Evolutionary conservation across 2,329 filamentous ascomycete species (phyloP), one percentile per base, ranked within the genome.

Genomic region (Colletotrichum scovillei): DNA sequence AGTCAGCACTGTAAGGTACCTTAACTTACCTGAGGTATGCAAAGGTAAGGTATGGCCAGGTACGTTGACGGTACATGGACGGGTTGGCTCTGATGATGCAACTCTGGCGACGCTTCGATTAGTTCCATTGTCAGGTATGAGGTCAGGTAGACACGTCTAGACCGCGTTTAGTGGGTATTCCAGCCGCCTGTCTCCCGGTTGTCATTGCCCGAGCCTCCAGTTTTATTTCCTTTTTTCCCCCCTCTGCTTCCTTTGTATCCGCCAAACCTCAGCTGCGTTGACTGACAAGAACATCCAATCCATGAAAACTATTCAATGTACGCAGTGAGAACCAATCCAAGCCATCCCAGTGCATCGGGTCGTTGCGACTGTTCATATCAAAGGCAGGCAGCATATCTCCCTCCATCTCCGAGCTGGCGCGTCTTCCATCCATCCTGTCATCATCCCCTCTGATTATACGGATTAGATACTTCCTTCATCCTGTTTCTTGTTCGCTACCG

Each of bases 61-160:
- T 26, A 67, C 57, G 49, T 46, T 57, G 6, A 35, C 9, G 32
- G 32, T 35, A 35, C 32, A 35, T 35, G 30, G 62, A 9, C 32
- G 49, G 32, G 53, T 38, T 30, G 63, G 63, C 24, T 24, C 35
- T 22, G 35, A 8, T 60, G 68, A 70, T 67, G 68, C 68, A 70
- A 11, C 52, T 63, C 30, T 24, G 63, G 68, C 53, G 42, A 60
- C 42, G 32, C 55, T 30, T 53, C 59, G 4, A 49, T 30, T 30
- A 69, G 59, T 59, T 73, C 7, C 52, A 42, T 55, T 24, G 46
- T 52, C 26, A 55, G 14, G 59, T 49, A 57, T 73, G 67, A 73
- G 67, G 67, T 73, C 67, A 70, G 56, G 67, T 38, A 53, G 70
- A 38, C 56, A 22, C 46, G 32, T 38, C 57, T 62, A 22, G 63